Conservation (phyloP, 257 asterid genomes). For the Thymus quinquecostatus region DNA sequence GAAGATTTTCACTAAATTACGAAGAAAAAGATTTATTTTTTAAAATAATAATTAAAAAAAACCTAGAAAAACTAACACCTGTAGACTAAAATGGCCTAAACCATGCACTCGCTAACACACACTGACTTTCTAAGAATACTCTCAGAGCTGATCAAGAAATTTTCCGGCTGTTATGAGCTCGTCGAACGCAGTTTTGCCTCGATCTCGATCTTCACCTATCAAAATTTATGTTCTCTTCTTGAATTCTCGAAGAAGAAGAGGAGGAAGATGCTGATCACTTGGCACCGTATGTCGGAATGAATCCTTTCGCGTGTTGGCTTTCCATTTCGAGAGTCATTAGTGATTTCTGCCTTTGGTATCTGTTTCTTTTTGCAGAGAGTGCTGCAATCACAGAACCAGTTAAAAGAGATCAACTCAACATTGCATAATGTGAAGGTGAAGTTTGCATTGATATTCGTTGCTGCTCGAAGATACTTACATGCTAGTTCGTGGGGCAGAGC, state of each 20-base stretch:
- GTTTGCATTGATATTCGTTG: background rate
- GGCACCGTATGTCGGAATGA: constrained; percentile 55
- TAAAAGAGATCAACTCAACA: background rate
- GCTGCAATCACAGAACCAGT: constrained; percentile 46
- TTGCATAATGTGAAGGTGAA: background rate
- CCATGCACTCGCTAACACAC: background rate
- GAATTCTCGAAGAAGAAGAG: background rate
- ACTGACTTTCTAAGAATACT: constrained; percentile 8
- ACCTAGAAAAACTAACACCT: background rate
- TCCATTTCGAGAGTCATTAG: constrained; percentile 95
- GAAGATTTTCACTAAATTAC: background rate
- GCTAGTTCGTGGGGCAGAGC: constrained; percentile 75
- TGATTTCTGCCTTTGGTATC: constrained; percentile 89
- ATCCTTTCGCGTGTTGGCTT: constrained; percentile 98
- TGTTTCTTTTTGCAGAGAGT: constrained; percentile 79
- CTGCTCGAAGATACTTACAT: constrained; percentile 53
- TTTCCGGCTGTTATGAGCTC: too few species aligned
- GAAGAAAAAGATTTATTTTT: too few species aligned
- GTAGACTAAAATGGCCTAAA: constrained; percentile 7
- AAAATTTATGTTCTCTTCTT: constrained; percentile 23
- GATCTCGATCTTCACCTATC: constrained; percentile 17
- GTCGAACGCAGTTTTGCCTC: too few species aligned
- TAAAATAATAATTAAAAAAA: too few species aligned
- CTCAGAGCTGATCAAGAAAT: background rate
- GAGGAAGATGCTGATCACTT: constrained; percentile 13